phyloP scores from a whole-genome alignment of 495 filamentous ascomycete species.

The Tuber brumale region DNA sequence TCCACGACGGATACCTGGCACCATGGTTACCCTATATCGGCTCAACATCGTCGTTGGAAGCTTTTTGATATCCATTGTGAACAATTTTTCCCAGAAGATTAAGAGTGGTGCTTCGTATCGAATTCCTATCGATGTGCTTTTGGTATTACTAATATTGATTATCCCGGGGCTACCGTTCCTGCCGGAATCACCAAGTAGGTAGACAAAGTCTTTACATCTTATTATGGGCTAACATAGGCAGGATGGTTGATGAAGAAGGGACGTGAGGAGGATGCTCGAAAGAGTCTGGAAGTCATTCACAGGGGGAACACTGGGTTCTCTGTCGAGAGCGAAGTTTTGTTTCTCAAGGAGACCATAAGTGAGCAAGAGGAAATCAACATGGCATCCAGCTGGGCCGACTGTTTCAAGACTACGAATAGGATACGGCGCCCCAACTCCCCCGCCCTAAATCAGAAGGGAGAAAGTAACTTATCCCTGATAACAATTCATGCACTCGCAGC shows the following conservation, averaged over 20 bases:
- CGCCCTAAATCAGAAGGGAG: constrained; percentile 49
- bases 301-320: constrained; percentile 60
- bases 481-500: constrained; percentile 52
- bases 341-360: constrained; percentile 28
- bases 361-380: constrained; percentile 70
- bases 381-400: constrained; percentile 43
- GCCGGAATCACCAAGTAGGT: constrained; percentile 60
- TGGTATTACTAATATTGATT: constrained; percentile 69
- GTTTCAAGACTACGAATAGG: constrained; percentile 32
- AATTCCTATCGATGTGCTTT: constrained; percentile 73
- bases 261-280: constrained; percentile 58
- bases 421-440: constrained; percentile 35
- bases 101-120: constrained; percentile 60
- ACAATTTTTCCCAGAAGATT: constrained; percentile 61
- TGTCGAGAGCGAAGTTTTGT: constrained; percentile 50
- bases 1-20: constrained; percentile 13
- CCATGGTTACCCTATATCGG: constrained; percentile 58
- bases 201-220: neutral
- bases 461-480: constrained; percentile 45
- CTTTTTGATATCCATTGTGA: constrained; percentile 73
- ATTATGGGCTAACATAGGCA: neutral
- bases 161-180: constrained; percentile 63
- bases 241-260: constrained; percentile 59
- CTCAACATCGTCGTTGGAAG: constrained; percentile 84
- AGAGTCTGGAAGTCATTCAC: constrained; percentile 63